Percentiles rank a stretch among this genome's conserved stretches.
These are phyloP conservation scores for Epithele typhae DNA, from an alignment of 768 basidiomycete species.

Conservation along the genomic window DNA sequence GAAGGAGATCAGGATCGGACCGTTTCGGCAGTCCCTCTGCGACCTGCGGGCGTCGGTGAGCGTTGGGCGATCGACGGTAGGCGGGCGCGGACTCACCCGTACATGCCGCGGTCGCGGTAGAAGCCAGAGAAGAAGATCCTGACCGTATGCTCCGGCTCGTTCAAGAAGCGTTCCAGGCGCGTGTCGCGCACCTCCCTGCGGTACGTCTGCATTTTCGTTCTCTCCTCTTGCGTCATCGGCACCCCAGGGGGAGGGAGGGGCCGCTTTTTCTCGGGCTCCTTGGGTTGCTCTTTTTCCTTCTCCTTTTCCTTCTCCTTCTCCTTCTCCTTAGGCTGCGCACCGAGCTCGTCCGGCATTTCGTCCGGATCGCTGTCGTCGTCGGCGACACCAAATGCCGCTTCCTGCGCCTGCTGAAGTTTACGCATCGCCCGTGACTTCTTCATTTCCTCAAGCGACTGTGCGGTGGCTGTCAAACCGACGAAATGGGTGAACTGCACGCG, in stretches of 20 bases:
- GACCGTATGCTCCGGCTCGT: conserved; percentile 53
- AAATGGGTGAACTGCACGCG: conserved; percentile 53
- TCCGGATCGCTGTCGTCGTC: conserved; percentile 19
- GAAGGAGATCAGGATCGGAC: conserved; percentile 53
- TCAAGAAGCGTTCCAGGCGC: conserved; percentile 47
- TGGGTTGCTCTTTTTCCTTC: too few species aligned
- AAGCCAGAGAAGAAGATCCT: conserved; percentile 69
- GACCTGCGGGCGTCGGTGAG: conserved; percentile 29
- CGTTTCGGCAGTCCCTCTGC: conserved; percentile 41
- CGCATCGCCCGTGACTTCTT: conserved; percentile 18
- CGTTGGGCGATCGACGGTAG: too few species aligned
- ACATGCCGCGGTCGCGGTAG: conserved; percentile 62
- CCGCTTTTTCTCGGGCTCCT: neutral
- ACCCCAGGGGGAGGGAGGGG: neutral
- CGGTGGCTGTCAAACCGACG: conserved; percentile 41
- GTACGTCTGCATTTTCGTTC: conserved; percentile 15
- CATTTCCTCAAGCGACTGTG: conserved; percentile 14
- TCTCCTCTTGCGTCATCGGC: conserved; percentile 10
- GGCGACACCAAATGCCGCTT: too few species aligned
- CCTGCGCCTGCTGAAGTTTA: too few species aligned
- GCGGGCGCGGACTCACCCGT: conserved; percentile 46
- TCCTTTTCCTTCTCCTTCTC: too few species aligned
- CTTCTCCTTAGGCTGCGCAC: too few species aligned
- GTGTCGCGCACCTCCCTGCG: conserved; percentile 21
- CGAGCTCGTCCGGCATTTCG: conserved; percentile 16